phyloP scores from a whole-genome alignment of 1,284 basidiomycete genomes.

The Cryptococcus wingfieldii region DNA sequence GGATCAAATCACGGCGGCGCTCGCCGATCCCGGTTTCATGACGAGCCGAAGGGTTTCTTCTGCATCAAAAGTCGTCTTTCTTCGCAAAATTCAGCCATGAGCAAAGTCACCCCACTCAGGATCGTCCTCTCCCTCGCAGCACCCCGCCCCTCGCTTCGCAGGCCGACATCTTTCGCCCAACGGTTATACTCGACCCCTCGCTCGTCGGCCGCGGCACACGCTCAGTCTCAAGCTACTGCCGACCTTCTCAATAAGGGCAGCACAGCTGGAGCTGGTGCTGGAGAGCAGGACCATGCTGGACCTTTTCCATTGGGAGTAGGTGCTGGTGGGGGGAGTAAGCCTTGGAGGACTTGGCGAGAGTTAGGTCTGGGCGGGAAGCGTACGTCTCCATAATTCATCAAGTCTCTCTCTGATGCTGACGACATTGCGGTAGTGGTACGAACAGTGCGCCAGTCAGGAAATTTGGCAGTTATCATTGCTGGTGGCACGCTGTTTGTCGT shows the following conservation, averaged over 20 bases:
- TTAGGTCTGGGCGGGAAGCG: conserved; percentile 76
- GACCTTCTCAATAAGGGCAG: conserved; percentile 26
- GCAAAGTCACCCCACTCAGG: no score
- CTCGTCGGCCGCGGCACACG: background rate
- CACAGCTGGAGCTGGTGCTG: conserved; percentile 11
- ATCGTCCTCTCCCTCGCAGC: background rate
- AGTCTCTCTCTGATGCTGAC: background rate
- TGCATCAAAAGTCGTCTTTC: no score
- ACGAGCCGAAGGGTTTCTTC: no score
- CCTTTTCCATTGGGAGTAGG: conserved; percentile 75
- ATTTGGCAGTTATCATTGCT: conserved; percentile 73
- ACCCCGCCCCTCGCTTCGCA: background rate
- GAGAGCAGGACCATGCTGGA: conserved; percentile 55
- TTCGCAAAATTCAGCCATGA: no score
- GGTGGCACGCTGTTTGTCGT: conserved; percentile 76
- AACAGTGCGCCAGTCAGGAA: conserved; percentile 72
- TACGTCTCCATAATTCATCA: conserved; percentile 46
- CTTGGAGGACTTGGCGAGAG: conserved; percentile 65
- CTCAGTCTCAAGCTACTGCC: conserved; percentile 11
- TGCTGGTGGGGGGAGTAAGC: conserved; percentile 53
- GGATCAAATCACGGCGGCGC: conserved; percentile 1
- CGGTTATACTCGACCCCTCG: no score
- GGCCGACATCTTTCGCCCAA: background rate
- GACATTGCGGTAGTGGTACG: conserved; percentile 58
- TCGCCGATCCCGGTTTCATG: no score